These are phyloP conservation scores for Akanthomyces uredinophilus DNA, from an alignment of 2,329 filamentous ascomycete species.

Conservation along the genomic window DNA sequence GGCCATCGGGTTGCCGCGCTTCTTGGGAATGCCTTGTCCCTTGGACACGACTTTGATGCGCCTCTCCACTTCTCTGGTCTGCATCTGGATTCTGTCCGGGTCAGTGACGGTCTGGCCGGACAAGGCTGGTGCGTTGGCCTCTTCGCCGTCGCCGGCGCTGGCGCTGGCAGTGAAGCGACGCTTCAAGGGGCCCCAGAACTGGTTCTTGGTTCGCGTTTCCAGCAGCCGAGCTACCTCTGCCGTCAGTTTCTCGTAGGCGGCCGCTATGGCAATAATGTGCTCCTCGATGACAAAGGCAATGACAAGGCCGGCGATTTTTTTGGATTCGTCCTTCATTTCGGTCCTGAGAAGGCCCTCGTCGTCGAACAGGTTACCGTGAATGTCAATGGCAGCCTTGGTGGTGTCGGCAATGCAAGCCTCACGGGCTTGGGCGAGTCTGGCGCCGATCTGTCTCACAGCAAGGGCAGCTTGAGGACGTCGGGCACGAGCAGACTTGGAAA, in stretches of 20 bases:
- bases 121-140: conserved; percentile 19
- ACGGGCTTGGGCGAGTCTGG: conserved; percentile 25
- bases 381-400: conserved; percentile 35
- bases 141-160: not conserved
- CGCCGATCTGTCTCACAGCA: conserved; percentile 20
- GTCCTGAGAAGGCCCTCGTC: conserved; percentile 32
- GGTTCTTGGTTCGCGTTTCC: conserved; percentile 27
- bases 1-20: conserved; percentile 19
- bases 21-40: conserved; percentile 5
- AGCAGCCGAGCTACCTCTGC: conserved; percentile 32
- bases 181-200: conserved; percentile 39
- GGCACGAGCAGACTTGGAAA: conserved; percentile 19
- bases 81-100: conserved; percentile 13
- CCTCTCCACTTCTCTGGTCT: not conserved
- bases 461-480: conserved; percentile 21
- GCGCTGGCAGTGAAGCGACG: conserved; percentile 32
- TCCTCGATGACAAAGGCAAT: conserved; percentile 45
- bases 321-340: conserved; percentile 20
- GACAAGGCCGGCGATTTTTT: conserved; percentile 35
- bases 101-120: conserved; percentile 22
- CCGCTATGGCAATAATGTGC: conserved; percentile 27
- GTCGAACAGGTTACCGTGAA: conserved; percentile 37
- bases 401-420: conserved; percentile 27
- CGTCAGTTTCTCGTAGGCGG: conserved; percentile 30
- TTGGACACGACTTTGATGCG: conserved; percentile 9